These are phyloP conservation scores for Diaporthe caulivora DNA, from an alignment of 2,329 filamentous ascomycete species.

Conservation along the genomic window DNA sequence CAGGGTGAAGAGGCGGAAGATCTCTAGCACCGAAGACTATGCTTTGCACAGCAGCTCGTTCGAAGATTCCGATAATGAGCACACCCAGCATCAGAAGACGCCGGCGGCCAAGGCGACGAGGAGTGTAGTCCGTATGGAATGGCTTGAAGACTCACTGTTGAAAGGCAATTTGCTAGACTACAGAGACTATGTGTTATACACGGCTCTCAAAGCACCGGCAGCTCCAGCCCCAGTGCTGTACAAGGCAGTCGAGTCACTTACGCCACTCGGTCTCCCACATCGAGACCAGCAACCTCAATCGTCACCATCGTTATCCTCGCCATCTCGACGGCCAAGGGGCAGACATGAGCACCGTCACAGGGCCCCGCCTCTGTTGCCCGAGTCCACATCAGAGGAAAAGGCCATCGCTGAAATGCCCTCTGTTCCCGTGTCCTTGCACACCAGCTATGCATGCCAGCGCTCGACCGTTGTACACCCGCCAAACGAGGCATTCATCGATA, in stretches of 20 bases:
- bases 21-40: conserved; percentile 40
- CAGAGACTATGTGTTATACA: conserved; percentile 66
- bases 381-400: conserved; percentile 86
- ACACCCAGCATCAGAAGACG: neutral
- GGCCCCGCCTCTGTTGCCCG: conserved; percentile 63
- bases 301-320: neutral
- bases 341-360: conserved; percentile 37
- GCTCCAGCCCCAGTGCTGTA: conserved; percentile 42
- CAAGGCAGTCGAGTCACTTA: conserved; percentile 26
- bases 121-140: conserved; percentile 69
- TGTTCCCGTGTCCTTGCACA: conserved; percentile 75
- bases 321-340: conserved; percentile 38
- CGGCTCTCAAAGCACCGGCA: conserved; percentile 51
- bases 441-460: conserved; percentile 84
- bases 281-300: conserved; percentile 30
- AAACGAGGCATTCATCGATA: conserved; percentile 80
- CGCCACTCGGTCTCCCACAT: conserved; percentile 25
- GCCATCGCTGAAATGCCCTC: conserved; percentile 67
- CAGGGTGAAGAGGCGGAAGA: conserved; percentile 42
- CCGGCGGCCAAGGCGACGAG: conserved; percentile 40
- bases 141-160: conserved; percentile 68
- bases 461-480: conserved; percentile 77
- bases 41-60: conserved; percentile 41
- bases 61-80: conserved; percentile 45
- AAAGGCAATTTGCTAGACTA: conserved; percentile 59